Base-by-base conservation (phyloP, 257 asterid genomes). In the Lithospermum erythrorhizon region DNA sequence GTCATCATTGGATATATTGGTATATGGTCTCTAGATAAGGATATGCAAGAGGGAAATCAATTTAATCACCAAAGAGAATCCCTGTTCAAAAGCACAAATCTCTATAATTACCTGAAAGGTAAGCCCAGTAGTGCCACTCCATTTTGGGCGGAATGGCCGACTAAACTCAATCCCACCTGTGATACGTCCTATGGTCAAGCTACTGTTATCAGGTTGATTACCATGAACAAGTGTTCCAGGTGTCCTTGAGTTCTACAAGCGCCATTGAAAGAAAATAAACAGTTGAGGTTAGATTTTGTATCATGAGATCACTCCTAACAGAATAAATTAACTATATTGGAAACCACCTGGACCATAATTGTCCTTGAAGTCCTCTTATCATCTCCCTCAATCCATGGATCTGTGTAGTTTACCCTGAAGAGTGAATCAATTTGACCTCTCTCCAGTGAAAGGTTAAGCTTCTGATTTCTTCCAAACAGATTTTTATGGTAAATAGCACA, bases 331-430 rank as follows among this genome's bases (percentile, higher is more conserved):
- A 68, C 32, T 61, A 61, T 56, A 55, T 21, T 51, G 27, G 63
- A 64, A 61, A 37, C 56, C 65, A 86, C 98, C 95, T 93, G 98
- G 73, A 93, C 73, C 93, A 86, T 86, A 73, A 89, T 84, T 68
- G 98, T 76, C 76, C 98, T 86, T 65, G 95, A 88, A 64, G 97
- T 93, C 77, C 98, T 81, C 78, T 81, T 93, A 80, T 93, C 97
- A 70, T 93, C 98, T 66, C 98, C 98, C 78, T 93, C 95, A 64
- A 88, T 86, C 97, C 98, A 93, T 56, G 98, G 98, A 67, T 86
- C 97, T 20, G 94, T 86, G 72, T 86, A 89, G 73, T 88, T 93
- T 70, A 93, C 69, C 78, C 93, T 81, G 75, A 88, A 93, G 71
- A 88, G 78, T 55, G 97, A 93, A 66, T 88, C 98, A 61, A 93